Conservation (phyloP, 2,329 filamentous ascomycete genomes). For the Thelonectria olida region DNA sequence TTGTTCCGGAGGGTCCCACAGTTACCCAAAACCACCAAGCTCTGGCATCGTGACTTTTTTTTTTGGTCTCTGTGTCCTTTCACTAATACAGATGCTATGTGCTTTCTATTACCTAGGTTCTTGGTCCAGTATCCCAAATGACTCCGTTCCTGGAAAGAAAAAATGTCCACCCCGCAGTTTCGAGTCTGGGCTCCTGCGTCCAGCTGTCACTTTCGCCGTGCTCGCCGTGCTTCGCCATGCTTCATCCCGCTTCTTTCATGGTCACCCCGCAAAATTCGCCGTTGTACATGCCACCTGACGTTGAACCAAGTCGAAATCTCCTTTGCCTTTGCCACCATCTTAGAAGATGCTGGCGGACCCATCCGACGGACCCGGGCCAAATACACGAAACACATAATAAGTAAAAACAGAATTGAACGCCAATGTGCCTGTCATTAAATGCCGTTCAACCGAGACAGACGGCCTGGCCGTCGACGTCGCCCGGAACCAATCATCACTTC, state of each 20-base stretch:
- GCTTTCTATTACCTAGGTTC: conserved; percentile 6
- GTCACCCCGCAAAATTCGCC: neutral
- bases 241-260: neutral
- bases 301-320: neutral
- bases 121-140: conserved; percentile 7
- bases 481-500: conserved; percentile 24
- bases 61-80: neutral
- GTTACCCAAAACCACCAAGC: conserved; percentile 24
- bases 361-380: neutral
- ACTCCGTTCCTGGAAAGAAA: neutral
- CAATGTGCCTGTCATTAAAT: conserved; percentile 36
- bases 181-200: neutral
- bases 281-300: conserved; percentile 1
- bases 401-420: conserved; percentile 32
- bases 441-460: conserved; percentile 15
- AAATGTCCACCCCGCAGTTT: neutral
- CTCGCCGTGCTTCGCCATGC: neutral
- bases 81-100: conserved; percentile 5
- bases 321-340: neutral
- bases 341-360: neutral
- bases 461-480: conserved; percentile 23
- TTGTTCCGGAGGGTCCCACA: neutral
- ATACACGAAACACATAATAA: conserved; percentile 20
- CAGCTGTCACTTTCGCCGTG: no score
- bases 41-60: conserved; percentile 37